These are phyloP conservation scores for Inga laurina DNA, from an alignment of 306 rosid species.

Conservation along the genomic window DNA sequence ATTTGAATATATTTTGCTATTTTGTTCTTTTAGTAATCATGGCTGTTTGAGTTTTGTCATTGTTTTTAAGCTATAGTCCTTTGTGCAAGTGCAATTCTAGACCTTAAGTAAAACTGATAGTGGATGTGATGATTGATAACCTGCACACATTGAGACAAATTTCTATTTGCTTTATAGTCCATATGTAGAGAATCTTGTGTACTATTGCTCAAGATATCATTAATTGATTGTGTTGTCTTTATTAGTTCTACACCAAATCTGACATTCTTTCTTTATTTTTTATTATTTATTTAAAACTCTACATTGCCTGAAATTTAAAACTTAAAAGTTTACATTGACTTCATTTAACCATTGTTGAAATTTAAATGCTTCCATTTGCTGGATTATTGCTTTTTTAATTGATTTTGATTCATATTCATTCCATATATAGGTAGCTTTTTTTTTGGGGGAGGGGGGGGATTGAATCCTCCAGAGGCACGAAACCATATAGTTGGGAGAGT, in stretches of 20 bases:
- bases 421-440: neutral
- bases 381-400: neutral
- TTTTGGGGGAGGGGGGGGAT: neutral
- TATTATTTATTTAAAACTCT: neutral
- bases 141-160: neutral
- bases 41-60: conserved; percentile 17
- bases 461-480: neutral
- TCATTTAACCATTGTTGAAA: conserved; percentile 25
- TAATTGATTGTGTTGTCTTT: conserved; percentile 16
- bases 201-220: conserved; percentile 12
- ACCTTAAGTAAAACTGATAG: neutral
- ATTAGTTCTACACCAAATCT: conserved; percentile 19
- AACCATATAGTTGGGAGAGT: neutral
- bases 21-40: neutral
- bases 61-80: neutral
- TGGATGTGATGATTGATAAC: neutral
- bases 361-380: conserved; percentile 22
- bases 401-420: neutral
- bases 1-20: neutral
- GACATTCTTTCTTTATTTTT: conserved; percentile 10
- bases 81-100: neutral
- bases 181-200: neutral
- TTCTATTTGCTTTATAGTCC: neutral
- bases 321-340: neutral
- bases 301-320: neutral